Evolutionary conservation across 2,329 filamentous ascomycete species (phyloP).

Genomic region (Trichophyton mentagrophytes): DNA sequence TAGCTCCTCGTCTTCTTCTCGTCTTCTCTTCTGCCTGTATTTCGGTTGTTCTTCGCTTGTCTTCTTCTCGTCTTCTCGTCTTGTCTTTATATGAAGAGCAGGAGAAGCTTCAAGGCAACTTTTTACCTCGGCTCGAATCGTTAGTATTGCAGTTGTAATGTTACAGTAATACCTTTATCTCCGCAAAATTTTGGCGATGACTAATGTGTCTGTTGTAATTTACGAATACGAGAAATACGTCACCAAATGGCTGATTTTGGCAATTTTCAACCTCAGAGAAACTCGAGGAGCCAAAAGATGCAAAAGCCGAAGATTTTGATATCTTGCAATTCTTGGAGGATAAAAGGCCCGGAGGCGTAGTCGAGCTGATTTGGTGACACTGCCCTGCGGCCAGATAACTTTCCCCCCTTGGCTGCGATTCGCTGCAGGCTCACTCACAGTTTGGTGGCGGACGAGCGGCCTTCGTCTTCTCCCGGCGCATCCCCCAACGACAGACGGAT

Average conservation of each 20-base stretch:
- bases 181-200: background rate
- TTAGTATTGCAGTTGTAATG: background rate
- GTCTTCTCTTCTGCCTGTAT: too few relatives aligned
- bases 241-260: background rate
- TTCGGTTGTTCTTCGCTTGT: too few relatives aligned
- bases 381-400: background rate
- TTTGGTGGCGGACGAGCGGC: background rate
- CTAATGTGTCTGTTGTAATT: background rate
- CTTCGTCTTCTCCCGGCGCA: background rate
- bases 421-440: background rate
- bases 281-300: background rate
- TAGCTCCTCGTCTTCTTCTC: too few relatives aligned
- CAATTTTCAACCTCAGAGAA: background rate
- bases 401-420: background rate
- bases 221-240: background rate
- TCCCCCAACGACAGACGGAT: constrained; percentile 6
- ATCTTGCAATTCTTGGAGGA: too few relatives aligned
- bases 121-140: constrained; percentile 3
- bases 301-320: too few relatives aligned
- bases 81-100: background rate
- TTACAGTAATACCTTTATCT: background rate
- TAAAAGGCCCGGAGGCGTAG: too few relatives aligned
- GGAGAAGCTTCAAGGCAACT: background rate
- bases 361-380: too few relatives aligned
- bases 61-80: too few relatives aligned